Conservation (phyloP, 1,139 yeast genomes). For the Arxiozyma telluris region DNA sequence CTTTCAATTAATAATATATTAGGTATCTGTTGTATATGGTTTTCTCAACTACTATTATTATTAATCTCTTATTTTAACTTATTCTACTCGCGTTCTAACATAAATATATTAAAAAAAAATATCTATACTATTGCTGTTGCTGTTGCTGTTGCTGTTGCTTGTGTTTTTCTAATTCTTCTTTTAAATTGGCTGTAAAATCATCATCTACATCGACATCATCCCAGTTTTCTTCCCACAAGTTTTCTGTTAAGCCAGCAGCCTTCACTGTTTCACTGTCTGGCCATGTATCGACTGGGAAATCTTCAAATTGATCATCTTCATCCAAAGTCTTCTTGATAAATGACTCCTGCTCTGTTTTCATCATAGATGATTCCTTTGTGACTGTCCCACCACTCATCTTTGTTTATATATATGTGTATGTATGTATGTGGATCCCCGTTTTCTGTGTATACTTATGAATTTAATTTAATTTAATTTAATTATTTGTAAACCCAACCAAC, state of each 20-base stretch:
- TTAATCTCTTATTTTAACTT: too few species aligned
- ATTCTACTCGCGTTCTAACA: too few species aligned
- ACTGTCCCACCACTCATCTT: background rate
- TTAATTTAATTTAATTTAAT: too few species aligned
- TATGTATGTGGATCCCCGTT: too few species aligned
- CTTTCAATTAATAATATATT: too few species aligned
- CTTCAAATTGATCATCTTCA: constrained; percentile 93
- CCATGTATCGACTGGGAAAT: constrained; percentile 81
- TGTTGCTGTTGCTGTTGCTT: constrained; percentile 7
- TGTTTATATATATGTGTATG: too few species aligned
- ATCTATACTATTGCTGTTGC: background rate
- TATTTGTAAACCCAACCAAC: too few species aligned
- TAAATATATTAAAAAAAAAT: too few species aligned
- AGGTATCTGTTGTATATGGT: too few species aligned
- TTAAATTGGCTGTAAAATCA: constrained; percentile 63
- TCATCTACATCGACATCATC: constrained; percentile 88
- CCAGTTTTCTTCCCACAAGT: constrained; percentile 94
- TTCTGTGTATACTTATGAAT: too few species aligned
- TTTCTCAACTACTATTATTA: too few species aligned
- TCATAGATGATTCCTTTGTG: background rate
- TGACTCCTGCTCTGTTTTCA: constrained; percentile 1
- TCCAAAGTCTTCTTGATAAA: constrained; percentile 46
- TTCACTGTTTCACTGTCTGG: constrained; percentile 38
- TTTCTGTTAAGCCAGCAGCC: constrained; percentile 33
- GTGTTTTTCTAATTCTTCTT: constrained; percentile 35